Evolutionary conservation across 768 basidiomycete species (phyloP).

Genomic region (Psilocybe azurescens): DNA sequence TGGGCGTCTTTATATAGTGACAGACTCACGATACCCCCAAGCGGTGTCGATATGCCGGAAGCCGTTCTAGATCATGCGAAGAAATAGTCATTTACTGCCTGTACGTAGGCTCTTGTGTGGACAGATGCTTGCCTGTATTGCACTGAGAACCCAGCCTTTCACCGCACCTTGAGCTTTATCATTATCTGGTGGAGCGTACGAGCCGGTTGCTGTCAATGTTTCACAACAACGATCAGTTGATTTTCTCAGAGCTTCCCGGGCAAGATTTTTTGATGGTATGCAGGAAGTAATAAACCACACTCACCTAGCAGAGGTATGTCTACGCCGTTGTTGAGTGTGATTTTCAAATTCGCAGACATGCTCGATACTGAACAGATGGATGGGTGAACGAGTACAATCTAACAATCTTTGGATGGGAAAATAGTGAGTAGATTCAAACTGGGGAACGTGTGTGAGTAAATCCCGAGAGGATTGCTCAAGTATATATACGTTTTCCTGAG

Average conservation of each 20-base stretch:
- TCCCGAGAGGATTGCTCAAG: no score
- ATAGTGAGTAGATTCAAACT: no score
- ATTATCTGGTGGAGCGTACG: constrained; percentile 40
- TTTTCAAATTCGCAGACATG: not conserved
- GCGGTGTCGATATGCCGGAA: constrained; percentile 50
- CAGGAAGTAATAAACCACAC: not conserved
- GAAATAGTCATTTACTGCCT: no score
- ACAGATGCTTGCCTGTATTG: constrained; percentile 36
- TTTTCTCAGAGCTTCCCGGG: not conserved
- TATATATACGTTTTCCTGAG: no score
- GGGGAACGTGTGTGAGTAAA: no score
- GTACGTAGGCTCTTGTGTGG: no score
- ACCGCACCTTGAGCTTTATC: constrained; percentile 38
- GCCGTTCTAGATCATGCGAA: constrained; percentile 32
- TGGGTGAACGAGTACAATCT: no score
- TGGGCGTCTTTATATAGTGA: not conserved
- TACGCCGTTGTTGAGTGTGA: constrained; percentile 37
- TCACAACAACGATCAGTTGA: not conserved
- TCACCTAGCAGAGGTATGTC: constrained; percentile 41
- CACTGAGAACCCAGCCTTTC: constrained; percentile 44
- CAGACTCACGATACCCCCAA: constrained; percentile 27
- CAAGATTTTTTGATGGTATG: no score
- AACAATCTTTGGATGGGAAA: no score
- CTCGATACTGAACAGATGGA: not conserved
- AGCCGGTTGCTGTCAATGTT: constrained; percentile 38